A percentile compares a stretch with the other conserved stretches of the same genome.
Conservation (phyloP, 345 rosid genomes). For the Populus pruinosa region DNA sequence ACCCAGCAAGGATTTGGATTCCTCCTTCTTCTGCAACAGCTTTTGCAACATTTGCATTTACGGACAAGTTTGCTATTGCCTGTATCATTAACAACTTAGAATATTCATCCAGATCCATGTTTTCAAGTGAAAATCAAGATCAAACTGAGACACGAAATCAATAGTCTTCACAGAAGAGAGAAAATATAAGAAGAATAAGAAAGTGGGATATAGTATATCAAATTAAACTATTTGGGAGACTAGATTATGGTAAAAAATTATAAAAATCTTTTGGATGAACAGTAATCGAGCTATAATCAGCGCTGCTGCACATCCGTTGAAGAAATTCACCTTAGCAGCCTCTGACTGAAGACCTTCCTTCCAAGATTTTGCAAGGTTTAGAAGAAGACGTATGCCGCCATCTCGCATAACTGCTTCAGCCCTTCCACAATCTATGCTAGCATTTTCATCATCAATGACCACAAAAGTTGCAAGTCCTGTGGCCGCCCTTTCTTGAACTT, state of each 20-base stretch:
- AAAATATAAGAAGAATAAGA: neutral
- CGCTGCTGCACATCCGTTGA: neutral
- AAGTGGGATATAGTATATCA: neutral
- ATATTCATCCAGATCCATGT: neutral
- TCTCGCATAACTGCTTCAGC: conserved; percentile 28
- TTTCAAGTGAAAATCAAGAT: conserved; percentile 4
- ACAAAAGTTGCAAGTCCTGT: conserved; percentile 37
- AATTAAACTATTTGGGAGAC: conserved; percentile 4
- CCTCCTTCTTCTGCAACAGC: conserved; percentile 38
- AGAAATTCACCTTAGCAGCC: conserved; percentile 38
- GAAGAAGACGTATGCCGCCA: conserved; percentile 32
- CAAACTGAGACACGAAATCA: conserved; percentile 2
- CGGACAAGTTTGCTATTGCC: conserved; percentile 42
- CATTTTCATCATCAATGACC: conserved; percentile 39
- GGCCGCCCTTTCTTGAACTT: conserved; percentile 44
- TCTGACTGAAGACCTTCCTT: conserved; percentile 38
- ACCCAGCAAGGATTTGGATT: conserved; percentile 29
- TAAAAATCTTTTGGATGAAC: neutral
- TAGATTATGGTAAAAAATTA: neutral
- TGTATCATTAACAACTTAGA: conserved; percentile 9
- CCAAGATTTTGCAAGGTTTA: conserved; percentile 34
- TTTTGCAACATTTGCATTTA: conserved; percentile 38
- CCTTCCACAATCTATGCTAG: conserved; percentile 32
- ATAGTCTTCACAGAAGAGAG: neutral
- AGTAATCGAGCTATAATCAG: neutral